Evolutionary conservation across 495 filamentous ascomycete species (phyloP), one percentile per base, ranked within the genome.

Genomic region (Xylaria castorea): DNA sequence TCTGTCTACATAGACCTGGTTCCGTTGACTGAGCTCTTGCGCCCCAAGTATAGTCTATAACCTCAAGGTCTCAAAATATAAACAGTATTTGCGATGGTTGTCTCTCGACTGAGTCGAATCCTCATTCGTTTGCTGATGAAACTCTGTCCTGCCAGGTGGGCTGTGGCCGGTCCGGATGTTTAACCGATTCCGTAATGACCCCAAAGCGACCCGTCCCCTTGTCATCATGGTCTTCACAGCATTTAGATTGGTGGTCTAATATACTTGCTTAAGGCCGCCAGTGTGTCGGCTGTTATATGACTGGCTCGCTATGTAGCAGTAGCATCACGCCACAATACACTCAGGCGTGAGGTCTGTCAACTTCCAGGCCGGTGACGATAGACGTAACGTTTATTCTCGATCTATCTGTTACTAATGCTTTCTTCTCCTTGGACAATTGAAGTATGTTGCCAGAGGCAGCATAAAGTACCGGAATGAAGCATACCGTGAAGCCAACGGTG

Each of bases 281-380:
- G 48, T 40, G 7, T 38, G 30, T 73, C 72, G 76, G 72, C 73
- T 76, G 53, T 63, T 75, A 67, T 42, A 40, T 67, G 58, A 53
- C 57, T 55, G 64, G 71, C 68, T 58, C 65, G 72, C 61, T 71
- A 75, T 53, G 74, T 75, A 76, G 72, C 46, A 76, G 70, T 71
- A 73, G 76, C 67, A 78, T 75, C 66, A 34, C 70, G 64, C 66
- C 76, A 73, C 73, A 66, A 32, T 38, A 9, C 69, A 8, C 18
- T 40, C 42, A 16, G 27, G 67, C 40, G 25, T 48, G n/a, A 50
- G 69, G 36, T 70, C 66, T 70, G 5, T 36, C 14, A 57, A 30
- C n/a, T 22, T 48, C 34, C 32, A 42, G 34, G n/a, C 48, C 36
- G 50, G 50, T 27, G 34, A 68, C 38, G 38, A 34, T 36, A 67